Conservation (phyloP, 176 grass and related monocot species). For the Juncus inflexus region DNA sequence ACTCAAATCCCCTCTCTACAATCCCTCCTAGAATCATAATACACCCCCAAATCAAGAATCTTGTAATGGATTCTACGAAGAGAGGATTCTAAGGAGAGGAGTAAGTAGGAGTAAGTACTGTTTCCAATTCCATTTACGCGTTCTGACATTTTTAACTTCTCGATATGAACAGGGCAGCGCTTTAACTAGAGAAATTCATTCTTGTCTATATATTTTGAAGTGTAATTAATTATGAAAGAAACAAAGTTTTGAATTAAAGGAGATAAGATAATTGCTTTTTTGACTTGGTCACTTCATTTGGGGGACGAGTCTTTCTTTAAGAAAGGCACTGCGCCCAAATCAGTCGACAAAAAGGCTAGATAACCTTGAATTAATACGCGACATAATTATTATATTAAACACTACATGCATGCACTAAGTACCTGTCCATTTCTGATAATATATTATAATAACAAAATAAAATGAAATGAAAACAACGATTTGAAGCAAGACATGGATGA, state of each 20-base stretch:
- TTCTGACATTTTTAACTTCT: slow-evolving; percentile 19
- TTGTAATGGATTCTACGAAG: neutral
- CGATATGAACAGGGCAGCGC: neutral
- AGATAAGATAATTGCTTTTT: slow-evolving; percentile 2
- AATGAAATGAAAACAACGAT: neutral
- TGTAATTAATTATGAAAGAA: slow-evolving; percentile 4
- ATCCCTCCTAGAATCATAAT: no score
- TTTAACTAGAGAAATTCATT: no score
- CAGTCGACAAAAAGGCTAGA: slow-evolving; percentile 16
- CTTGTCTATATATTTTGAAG: neutral
- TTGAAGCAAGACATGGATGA: neutral
- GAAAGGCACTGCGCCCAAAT: neutral
- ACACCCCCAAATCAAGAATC: no score
- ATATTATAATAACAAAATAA: slow-evolving; percentile 1
- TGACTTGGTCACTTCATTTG: slow-evolving; percentile 17
- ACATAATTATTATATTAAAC: slow-evolving; percentile 25
- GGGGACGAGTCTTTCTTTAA: neutral
- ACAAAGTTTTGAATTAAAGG: slow-evolving; percentile 26
- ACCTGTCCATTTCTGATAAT: neutral
- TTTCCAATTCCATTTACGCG: slow-evolving; percentile 15
- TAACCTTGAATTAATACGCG: slow-evolving; percentile 15
- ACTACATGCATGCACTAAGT: slow-evolving; percentile 3
- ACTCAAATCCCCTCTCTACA: no score
- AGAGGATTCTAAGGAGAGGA: no score
- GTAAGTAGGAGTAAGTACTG: no score